Base-by-base conservation (phyloP, 2,329 filamentous ascomycete species). In the Pestalotiopsis sp. region DNA sequence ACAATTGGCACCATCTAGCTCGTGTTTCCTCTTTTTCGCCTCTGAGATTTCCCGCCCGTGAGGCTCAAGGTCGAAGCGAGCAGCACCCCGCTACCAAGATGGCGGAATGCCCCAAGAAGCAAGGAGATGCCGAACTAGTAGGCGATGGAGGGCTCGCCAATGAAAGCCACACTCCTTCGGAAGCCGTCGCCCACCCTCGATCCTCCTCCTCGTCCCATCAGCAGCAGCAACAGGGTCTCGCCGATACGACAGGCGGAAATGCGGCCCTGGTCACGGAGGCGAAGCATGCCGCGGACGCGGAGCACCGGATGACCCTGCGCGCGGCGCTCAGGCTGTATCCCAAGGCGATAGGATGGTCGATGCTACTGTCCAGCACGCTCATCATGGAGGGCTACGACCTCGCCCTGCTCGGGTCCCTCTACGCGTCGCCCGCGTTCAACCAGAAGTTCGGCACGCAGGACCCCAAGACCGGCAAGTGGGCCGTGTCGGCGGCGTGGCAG, bases 401-500 rank as follows among this genome's bases (percentile, higher is more conserved):
- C 7, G 84, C 84, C 1, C 75, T 88, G 0, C 75, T 88, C 3
- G 79, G 81, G 1, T 85, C 83, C 59, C 78, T 88, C 52, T 87
- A 85, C 71, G 84, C 81, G 5, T 85, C 83, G 27, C 80, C 76
- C 0, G 80, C 72, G 58, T 87, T 83, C 73, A 82, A 81, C 70
- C 68, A 78, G 70, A 85, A 81, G 70, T 88, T 83, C 69, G 86
- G 85, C n/a, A 70, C 77, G 0, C 79, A 76, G 27, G 73, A 77
- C 52, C 69, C 72, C 1, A 70, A 71, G 1, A 76, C 77, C 2
- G 79, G 77, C 1, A 81, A 80, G 36, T 86, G 85, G 67, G 79
- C 82, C 45, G 78, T 90, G 27, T 82, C 84, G 1, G 84, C 87
- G 0, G 80, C 83, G 0, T 90, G 88, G 88, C 87, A 90, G 74